Evolutionary conservation across 2,329 filamentous ascomycete species (phyloP).

Genomic region (Myriosclerotinia scirpicola): DNA sequence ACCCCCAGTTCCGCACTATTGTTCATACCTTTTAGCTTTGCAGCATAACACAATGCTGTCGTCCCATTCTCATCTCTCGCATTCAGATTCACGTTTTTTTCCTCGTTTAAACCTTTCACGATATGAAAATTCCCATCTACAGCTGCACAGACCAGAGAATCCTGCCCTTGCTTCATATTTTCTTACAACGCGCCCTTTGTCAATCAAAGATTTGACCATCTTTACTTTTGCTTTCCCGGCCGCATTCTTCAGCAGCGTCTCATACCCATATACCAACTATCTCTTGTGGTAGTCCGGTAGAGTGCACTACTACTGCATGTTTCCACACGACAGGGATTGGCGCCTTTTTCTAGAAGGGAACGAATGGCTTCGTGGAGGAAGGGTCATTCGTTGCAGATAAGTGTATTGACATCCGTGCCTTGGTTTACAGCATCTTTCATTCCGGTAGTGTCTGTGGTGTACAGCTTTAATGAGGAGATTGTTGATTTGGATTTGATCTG

Average conservation of each 20-base stretch:
- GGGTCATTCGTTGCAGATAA: slow-evolving; percentile 29
- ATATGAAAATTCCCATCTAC: slow-evolving; percentile 26
- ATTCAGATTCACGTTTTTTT: slow-evolving; percentile 25
- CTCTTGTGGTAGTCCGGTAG: slow-evolving; percentile 32
- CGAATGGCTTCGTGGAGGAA: slow-evolving; percentile 31
- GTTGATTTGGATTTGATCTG: slow-evolving; percentile 27
- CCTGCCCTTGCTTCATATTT: slow-evolving; percentile 21
- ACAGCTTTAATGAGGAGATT: slow-evolving; percentile 25
- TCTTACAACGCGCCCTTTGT: slow-evolving; percentile 27
- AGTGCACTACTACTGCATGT: slow-evolving; percentile 28
- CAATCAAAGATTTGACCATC: slow-evolving; percentile 30
- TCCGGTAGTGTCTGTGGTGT: slow-evolving; percentile 21
- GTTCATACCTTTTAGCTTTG: slow-evolving; percentile 17
- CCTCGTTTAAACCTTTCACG: slow-evolving; percentile 24
- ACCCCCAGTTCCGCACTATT: slow-evolving; percentile 6
- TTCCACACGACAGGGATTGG: slow-evolving; percentile 26
- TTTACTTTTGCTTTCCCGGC: slow-evolving; percentile 25
- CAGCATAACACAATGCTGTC: slow-evolving; percentile 26
- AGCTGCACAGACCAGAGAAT: slow-evolving; percentile 24
- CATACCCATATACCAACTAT: slow-evolving; percentile 33
- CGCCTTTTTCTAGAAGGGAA: slow-evolving; percentile 31
- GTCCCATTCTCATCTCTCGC: slow-evolving; percentile 12
- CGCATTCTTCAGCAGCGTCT: slow-evolving; percentile 23
- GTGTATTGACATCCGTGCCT: slow-evolving; percentile 28
- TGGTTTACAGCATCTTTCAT: slow-evolving; percentile 27